Percentiles rank a stretch among this genome's conserved stretches.
Evolutionary conservation across 192 early-diverging fungal species (phyloP).

Genomic region (Linnemannia zychae): DNA sequence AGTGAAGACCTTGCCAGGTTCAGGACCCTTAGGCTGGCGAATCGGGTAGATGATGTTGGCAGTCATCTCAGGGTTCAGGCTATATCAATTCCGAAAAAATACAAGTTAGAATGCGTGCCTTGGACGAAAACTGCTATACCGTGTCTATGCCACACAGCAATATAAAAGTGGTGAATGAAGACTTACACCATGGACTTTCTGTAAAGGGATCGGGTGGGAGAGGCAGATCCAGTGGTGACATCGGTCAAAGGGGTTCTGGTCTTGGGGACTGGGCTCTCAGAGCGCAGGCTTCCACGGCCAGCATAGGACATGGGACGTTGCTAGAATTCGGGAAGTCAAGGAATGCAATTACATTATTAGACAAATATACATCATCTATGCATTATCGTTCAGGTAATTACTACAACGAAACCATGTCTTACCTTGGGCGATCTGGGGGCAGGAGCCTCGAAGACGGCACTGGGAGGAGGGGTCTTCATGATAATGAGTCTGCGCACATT

Average conservation of each 20-base stretch:
- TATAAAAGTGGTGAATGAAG: background rate
- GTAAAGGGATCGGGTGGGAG: conserved; percentile 66
- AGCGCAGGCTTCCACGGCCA: conserved; percentile 37
- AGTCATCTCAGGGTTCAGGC: conserved; percentile 59
- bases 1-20: conserved; percentile 79
- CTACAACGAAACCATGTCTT: background rate
- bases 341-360: background rate
- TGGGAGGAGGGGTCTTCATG: conserved; percentile 54
- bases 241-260: conserved; percentile 20
- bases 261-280: conserved; percentile 44
- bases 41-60: conserved; percentile 72
- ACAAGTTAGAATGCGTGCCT: background rate
- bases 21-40: conserved; percentile 83
- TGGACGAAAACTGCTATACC: background rate
- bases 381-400: background rate
- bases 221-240: conserved; percentile 49
- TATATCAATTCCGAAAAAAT: background rate
- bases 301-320: conserved; percentile 56
- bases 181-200: conserved; percentile 64
- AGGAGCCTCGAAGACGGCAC: conserved; percentile 19
- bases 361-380: background rate
- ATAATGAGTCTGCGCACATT: conserved; percentile 61
- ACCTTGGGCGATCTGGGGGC: conserved; percentile 42
- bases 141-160: background rate
- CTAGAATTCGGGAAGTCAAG: background rate